Percentiles rank a stretch among this genome's conserved stretches.
These are phyloP conservation scores for Cyclocybe cylindracea DNA, from an alignment of 768 basidiomycete species.

Conservation along the genomic window DNA sequence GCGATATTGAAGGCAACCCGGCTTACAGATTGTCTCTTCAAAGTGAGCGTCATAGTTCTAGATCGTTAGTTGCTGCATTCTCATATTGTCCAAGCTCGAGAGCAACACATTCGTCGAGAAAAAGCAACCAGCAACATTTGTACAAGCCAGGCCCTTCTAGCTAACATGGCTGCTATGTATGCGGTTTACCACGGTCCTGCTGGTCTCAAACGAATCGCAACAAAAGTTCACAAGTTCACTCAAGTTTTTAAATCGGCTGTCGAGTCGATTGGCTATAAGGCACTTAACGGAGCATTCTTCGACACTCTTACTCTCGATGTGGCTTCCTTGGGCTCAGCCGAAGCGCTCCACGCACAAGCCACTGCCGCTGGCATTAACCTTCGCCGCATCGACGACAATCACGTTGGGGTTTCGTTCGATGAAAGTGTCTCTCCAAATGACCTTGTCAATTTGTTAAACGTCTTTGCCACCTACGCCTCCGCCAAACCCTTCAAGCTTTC, in stretches of 20 bases:
- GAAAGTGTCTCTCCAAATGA: slow-evolving; percentile 83
- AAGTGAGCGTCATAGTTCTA: slow-evolving; percentile 54
- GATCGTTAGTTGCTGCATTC: not conserved
- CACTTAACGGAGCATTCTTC: slow-evolving; percentile 79
- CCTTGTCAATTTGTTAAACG: slow-evolving; percentile 74
- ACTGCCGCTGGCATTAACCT: slow-evolving; percentile 76
- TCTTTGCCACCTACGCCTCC: slow-evolving; percentile 73
- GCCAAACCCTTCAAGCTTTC: slow-evolving; percentile 44
- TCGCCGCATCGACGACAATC: slow-evolving; percentile 69
- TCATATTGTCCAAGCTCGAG: slow-evolving; percentile 63
- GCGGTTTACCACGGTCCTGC: slow-evolving; percentile 94
- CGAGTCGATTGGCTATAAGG: slow-evolving; percentile 72
- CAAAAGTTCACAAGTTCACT: slow-evolving; percentile 88
- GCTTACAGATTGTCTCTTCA: slow-evolving; percentile 94
- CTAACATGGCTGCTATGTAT: slow-evolving; percentile 99
- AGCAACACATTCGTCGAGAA: slow-evolving; percentile 96
- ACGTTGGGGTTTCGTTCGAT: slow-evolving; percentile 89
- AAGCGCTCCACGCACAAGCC: slow-evolving; percentile 70
- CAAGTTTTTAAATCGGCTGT: slow-evolving; percentile 70
- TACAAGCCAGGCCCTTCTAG: slow-evolving; percentile 95
- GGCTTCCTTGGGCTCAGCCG: slow-evolving; percentile 54
- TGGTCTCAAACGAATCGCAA: slow-evolving; percentile 82
- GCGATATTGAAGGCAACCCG: slow-evolving; percentile 78
- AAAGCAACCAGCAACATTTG: slow-evolving; percentile 99
- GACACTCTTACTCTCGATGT: slow-evolving; percentile 87